These are phyloP conservation scores for Citrus glauca DNA, from an alignment of 345 rosid genomes.

Conservation along the genomic window DNA sequence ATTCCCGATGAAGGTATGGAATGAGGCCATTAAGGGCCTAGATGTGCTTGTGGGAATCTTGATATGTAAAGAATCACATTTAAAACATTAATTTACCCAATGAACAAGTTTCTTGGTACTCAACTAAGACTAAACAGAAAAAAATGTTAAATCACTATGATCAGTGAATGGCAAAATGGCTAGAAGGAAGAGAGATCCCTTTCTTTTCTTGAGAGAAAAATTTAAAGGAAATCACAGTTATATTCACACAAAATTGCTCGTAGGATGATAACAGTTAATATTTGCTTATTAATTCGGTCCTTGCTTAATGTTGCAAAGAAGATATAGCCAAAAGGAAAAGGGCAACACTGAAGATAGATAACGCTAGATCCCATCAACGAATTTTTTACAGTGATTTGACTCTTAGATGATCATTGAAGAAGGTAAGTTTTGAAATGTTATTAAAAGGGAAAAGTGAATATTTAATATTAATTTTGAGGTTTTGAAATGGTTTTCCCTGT, in stretches of 20 bases:
- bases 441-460: too few relatives aligned
- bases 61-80: not conserved
- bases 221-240: not conserved
- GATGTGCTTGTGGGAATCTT: not conserved
- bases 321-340: not conserved
- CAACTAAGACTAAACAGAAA: not conserved
- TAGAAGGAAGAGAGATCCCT: not conserved
- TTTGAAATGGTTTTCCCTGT: too few relatives aligned
- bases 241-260: not conserved
- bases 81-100: not conserved
- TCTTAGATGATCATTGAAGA: not conserved
- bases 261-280: not conserved
- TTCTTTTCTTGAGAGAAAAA: not conserved
- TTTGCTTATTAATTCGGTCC: not conserved
- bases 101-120: not conserved
- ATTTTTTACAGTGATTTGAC: not conserved
- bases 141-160: too few relatives aligned
- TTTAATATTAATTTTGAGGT: too few relatives aligned
- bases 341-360: not conserved
- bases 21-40: slow-evolving; percentile 1
- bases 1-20: not conserved
- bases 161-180: not conserved
- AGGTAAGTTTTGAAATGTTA: too few relatives aligned
- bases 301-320: not conserved
- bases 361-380: not conserved